Base-by-base conservation (phyloP, 2,329 filamentous ascomycete genomes). In the Tetracladium maxilliforme region DNA sequence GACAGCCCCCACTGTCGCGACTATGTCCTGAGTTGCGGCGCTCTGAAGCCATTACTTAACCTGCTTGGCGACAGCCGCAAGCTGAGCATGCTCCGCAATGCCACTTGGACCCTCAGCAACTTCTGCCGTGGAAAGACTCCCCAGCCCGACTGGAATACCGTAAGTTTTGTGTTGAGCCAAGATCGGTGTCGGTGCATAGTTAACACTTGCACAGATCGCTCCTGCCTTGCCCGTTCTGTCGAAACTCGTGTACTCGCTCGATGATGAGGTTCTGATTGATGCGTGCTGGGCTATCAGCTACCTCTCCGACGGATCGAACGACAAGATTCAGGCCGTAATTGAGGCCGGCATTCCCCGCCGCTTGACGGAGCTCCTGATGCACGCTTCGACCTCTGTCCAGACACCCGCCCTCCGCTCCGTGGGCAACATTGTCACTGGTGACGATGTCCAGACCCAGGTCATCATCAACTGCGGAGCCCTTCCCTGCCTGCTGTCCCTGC, bases 281-380 rank as follows among this genome's bases (percentile, higher is more conserved):
- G 90, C 90, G 31, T 98, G 90, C 73, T 98, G 90, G 90, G 90
- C 90, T 33, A 95, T 98, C 45, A 95, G 87, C 1, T 98, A 98
- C 49, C 72, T 98, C 12, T 95, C 90, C 4, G 90, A 98, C 52
- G 90, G 90, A 21, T 82, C 86, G 43, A 98, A 98, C 52, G 90
- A 98, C 48, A 98, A 98, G 65, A 98, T 98, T 36, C 90, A 98
- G 57, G 87, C 90, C 23, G 90, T 98, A 28, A 95, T 98, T 43
- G 90, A 98, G 59, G 90, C 87, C 22, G 87, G 90, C 38, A 98
- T 98, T 35, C 90, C 90, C 33, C 86, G 90, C 37, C 79, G 90
- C 34, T 72, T 98, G 6, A 90, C 98, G 5, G 90, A 98, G 64
- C 70, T 98, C 28, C 70, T 98, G 36, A 94, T 94, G 79, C 90